These are phyloP conservation scores for Typha latifolia DNA, from an alignment of 176 grass and related monocot genomes.

Conservation along the genomic window DNA sequence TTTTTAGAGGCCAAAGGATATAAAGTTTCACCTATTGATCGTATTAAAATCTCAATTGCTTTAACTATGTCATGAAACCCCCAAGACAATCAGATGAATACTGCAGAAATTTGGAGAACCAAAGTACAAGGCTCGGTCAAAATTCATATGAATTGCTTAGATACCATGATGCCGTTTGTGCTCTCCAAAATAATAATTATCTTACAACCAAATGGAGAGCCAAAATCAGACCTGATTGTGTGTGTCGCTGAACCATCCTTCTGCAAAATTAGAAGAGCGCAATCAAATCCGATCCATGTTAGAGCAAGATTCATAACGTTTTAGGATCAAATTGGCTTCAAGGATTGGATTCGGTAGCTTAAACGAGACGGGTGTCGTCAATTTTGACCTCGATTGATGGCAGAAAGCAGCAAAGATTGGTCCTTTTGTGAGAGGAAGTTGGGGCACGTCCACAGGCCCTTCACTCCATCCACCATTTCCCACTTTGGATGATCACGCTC, in stretches of 20 bases:
- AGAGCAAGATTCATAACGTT: background rate
- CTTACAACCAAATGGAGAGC: background rate
- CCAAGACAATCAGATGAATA: too few relatives aligned
- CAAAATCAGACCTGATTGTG: constrained; percentile 58
- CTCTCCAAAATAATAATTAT: background rate
- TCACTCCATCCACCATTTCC: constrained; percentile 29
- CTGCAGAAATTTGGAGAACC: background rate
- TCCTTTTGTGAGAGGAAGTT: constrained; percentile 33
- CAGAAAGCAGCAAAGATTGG: constrained; percentile 37
- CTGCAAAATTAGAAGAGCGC: constrained; percentile 33
- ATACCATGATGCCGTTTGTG: background rate
- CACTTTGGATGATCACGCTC: constrained; percentile 19
- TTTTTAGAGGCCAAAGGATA: background rate
- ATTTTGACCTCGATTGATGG: constrained; percentile 34
- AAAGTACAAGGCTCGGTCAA: background rate
- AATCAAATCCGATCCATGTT: constrained; percentile 1
- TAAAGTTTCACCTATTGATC: too few relatives aligned
- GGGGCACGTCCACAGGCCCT: constrained; percentile 48
- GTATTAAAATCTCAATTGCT: too few relatives aligned
- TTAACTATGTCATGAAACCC: too few relatives aligned
- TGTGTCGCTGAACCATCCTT: constrained; percentile 69
- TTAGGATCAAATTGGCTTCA: too few relatives aligned
- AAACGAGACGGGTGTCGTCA: background rate
- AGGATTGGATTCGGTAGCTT: background rate
- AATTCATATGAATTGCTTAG: background rate